Base-by-base conservation (phyloP, 2,329 filamentous ascomycete species). In the Stemphylium vesicarium region DNA sequence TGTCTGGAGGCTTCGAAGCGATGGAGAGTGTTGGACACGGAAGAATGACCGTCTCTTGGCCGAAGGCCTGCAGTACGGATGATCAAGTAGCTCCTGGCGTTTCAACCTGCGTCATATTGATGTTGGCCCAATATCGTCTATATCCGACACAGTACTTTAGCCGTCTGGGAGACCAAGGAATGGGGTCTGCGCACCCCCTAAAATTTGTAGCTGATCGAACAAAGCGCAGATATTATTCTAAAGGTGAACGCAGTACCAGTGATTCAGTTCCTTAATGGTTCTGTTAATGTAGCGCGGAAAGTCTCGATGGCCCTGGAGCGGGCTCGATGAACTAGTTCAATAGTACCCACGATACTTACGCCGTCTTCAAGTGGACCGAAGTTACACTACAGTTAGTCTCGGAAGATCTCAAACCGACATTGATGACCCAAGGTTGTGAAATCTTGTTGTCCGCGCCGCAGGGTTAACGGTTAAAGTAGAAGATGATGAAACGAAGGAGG, bases 361-460 rank as follows among this genome's bases (percentile, higher is more conserved):
- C 26, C 33, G 32, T 26, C 37, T 18, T 15, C 33, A 31, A 33
- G 51, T 50, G 51, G 51, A 54, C 20, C 40, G 39, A 12, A 15
- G 51, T 50, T 54, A 40, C 51, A 45, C 43, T 44, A 13, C 36
- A 50, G 29, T 44, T 54, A 39, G 40, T 44, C 13, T 42, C 51
- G 51, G 51, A 50, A 31, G 45, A 54, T 54, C 51, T 50, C 37
- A 18, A 44, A 39, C 51, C 51, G 46, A 49, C 26, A 16, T 50
- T 33, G 39, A 43, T 35, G 40, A 33, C 43, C 35, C 26, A 40
- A 38, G 33, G 29, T 44, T 29, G 40, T 50, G n/a, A 18, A 47
- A 22, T 26, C 33, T 33, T 29, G 20, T 20, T 39, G 43, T 29
- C 51, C 41, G 24, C 29, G 26, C 39, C 47, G 35, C 46, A 38